Conservation (phyloP, 495 filamentous ascomycete species). For the Lindgomyces ingoldianus region DNA sequence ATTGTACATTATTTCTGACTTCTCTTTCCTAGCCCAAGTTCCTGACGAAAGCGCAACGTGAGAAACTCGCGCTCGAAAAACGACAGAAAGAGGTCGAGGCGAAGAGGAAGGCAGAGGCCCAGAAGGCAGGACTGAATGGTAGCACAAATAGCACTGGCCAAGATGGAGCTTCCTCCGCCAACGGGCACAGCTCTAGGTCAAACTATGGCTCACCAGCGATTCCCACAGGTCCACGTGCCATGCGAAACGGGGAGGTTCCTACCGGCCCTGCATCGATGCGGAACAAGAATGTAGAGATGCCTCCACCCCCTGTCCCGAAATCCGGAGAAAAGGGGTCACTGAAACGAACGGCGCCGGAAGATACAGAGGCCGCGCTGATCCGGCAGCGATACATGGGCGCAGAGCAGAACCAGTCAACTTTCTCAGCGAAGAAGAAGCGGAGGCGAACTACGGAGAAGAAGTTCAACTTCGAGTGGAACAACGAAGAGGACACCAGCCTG, state of each 20-base stretch:
- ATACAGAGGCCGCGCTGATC: conserved; percentile 74
- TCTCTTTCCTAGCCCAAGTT: conserved; percentile 72
- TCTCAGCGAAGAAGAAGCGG: conserved; percentile 95
- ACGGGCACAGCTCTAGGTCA: conserved; percentile 29
- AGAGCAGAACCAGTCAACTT: conserved; percentile 81
- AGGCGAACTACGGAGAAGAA: conserved; percentile 92
- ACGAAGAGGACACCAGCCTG: conserved; percentile 88
- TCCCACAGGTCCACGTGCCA: conserved; percentile 79
- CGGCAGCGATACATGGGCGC: conserved; percentile 90
- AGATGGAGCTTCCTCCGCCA: conserved; percentile 5
- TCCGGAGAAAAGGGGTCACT: conserved; percentile 41
- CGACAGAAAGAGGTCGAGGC: conserved; percentile 81
- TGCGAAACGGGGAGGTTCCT: conserved; percentile 60
- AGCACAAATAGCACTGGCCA: conserved; percentile 25
- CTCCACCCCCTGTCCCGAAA: conserved; percentile 56
- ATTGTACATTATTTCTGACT: conserved; percentile 37
- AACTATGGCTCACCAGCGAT: conserved; percentile 39
- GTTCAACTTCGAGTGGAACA: conserved; percentile 99
- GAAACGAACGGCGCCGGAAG: conserved; percentile 66
- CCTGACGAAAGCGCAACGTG: conserved; percentile 84
- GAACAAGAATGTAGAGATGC: conserved; percentile 53
- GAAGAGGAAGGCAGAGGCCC: conserved; percentile 57
- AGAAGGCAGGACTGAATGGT: conserved; percentile 43
- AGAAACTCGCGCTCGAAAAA: conserved; percentile 83
- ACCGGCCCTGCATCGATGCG: conserved; percentile 59